These are phyloP conservation scores for Syzygium grande DNA, from an alignment of 345 rosid genomes.

Conservation along the genomic window DNA sequence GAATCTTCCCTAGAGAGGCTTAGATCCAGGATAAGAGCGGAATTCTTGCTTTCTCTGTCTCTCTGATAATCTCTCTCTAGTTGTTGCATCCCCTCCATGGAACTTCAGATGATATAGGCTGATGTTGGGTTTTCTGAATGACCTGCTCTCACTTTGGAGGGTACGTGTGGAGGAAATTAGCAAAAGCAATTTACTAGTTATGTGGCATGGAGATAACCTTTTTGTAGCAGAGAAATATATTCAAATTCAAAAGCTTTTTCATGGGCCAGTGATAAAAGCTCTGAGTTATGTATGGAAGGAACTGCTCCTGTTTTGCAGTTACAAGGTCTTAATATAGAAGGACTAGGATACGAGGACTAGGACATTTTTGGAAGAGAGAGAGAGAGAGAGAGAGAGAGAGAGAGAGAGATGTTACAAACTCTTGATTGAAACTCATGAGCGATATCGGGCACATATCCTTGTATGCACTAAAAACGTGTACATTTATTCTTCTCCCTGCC, in stretches of 20 bases:
- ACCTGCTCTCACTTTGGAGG: neutral
- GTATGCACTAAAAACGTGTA: neutral
- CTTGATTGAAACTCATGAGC: neutral
- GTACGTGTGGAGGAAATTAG: neutral
- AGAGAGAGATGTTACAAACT: neutral
- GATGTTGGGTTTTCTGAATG: neutral
- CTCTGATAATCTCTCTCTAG: neutral
- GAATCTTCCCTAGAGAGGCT: conserved; percentile 1
- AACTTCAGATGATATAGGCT: neutral
- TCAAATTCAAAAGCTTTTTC: neutral
- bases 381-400: neutral
- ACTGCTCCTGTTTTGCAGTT: neutral
- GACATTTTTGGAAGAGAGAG: neutral
- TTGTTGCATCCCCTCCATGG: neutral
- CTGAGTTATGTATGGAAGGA: neutral
- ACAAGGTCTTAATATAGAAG: conserved; percentile 1
- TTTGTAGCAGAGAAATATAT: neutral
- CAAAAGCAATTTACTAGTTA: neutral
- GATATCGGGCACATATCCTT: neutral
- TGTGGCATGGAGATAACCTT: neutral
- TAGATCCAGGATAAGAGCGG: conserved; percentile 5
- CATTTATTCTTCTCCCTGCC: neutral
- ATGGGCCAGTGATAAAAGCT: neutral
- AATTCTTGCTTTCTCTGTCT: neutral
- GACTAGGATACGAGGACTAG: neutral